A percentile compares a stretch with the other conserved stretches of the same genome.
Conservation (phyloP, 202 grass and related monocot genomes). For the Bolboschoenoplectus hybrid region DNA sequence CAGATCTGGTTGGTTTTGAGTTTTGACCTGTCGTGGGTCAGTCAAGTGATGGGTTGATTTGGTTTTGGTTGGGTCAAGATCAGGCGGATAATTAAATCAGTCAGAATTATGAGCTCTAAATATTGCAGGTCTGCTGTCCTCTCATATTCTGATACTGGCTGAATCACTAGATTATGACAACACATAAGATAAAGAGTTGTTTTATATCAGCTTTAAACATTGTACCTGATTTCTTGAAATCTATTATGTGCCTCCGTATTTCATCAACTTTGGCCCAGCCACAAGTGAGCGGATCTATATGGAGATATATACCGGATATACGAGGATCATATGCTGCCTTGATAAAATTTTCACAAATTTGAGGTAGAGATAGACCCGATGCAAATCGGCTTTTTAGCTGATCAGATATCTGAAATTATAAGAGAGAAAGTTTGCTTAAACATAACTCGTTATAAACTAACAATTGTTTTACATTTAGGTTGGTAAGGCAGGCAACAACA, state of each 20-base stretch:
- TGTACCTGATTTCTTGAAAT: conserved; percentile 97
- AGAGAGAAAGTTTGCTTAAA: neutral
- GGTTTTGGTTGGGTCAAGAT: neutral
- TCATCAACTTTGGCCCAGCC: conserved; percentile 96
- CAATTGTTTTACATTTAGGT: no score
- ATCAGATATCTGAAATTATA: conserved; percentile 70
- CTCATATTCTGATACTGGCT: neutral
- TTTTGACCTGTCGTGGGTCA: neutral
- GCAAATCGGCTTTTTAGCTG: conserved; percentile 70
- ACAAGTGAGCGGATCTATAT: conserved; percentile 82
- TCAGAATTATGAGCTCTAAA: neutral
- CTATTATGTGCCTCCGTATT: conserved; percentile 85
- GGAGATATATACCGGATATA: conserved; percentile 85
- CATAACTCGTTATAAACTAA: conserved; percentile 16
- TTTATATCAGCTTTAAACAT: neutral
- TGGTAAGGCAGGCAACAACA: neutral
- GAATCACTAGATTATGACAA: neutral
- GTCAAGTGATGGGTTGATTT: neutral
- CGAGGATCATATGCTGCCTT: conserved; percentile 95
- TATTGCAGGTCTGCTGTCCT: neutral
- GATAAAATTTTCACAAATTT: conserved; percentile 90
- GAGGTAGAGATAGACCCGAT: conserved; percentile 74
- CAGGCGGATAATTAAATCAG: neutral
- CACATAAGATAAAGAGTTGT: neutral
- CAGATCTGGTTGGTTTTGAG: neutral